phyloP scores from a whole-genome alignment of 495 filamentous ascomycete genomes.

The Acidiella bohemica region DNA sequence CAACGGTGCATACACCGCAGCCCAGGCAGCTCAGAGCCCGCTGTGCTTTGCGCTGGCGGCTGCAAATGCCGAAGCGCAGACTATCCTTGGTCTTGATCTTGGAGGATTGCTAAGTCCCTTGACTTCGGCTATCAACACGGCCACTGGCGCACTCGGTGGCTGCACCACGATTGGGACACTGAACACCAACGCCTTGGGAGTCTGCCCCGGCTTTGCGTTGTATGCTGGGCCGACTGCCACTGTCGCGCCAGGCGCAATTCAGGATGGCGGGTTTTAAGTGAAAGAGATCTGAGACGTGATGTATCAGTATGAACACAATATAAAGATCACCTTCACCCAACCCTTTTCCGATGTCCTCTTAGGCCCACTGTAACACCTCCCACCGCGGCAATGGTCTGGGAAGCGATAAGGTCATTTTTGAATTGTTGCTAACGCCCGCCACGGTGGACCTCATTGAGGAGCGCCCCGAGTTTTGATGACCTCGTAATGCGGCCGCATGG shows the following conservation, averaged over 20 bases:
- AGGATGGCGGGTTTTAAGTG: not conserved
- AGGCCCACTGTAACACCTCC: too few relatives aligned
- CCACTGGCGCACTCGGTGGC: constrained; percentile 1
- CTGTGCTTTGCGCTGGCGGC: constrained; percentile 23
- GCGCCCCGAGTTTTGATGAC: too few relatives aligned
- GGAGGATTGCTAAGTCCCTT: constrained; percentile 1
- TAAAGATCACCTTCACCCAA: not conserved
- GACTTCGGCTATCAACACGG: constrained; percentile 1
- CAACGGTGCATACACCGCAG: constrained; percentile 23
- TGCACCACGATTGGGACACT: constrained; percentile 13
- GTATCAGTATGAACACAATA: not conserved
- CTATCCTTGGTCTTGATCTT: constrained; percentile 5
- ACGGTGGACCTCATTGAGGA: too few relatives aligned
- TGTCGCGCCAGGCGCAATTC: constrained; percentile 14
- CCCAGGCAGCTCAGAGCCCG: constrained; percentile 18
- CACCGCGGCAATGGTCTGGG: too few relatives aligned
- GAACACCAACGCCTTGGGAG: constrained; percentile 10
- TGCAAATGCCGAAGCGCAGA: constrained; percentile 6
- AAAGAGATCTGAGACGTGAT: not conserved
- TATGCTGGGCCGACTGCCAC: constrained; percentile 17
- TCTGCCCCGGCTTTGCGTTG: constrained; percentile 18
- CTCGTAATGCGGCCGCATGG: too few relatives aligned
- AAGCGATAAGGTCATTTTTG: too few relatives aligned
- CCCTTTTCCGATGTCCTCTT: too few relatives aligned
- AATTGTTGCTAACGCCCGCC: too few relatives aligned